phyloP scores from a whole-genome alignment of 2,329 filamentous ascomycete species.

The Diaporthe batatas region DNA sequence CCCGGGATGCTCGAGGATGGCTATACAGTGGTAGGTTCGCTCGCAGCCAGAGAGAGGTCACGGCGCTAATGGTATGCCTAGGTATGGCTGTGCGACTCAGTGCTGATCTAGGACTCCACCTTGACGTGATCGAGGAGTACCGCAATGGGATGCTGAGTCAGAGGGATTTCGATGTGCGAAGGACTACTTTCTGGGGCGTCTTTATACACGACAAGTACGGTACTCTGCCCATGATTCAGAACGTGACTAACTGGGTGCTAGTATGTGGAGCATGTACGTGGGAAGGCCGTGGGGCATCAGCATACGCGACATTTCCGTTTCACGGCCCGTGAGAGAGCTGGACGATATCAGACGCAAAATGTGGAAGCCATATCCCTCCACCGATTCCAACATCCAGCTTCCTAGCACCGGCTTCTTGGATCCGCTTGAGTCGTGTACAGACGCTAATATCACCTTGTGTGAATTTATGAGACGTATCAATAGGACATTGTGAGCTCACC shows the following conservation, averaged over 20 bases:
- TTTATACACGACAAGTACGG: conserved; percentile 22
- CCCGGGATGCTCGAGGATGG: conserved; percentile 59
- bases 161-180: conserved; percentile 17
- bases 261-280: conserved; percentile 24
- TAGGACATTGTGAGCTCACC: background rate
- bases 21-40: conserved; percentile 13
- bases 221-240: background rate
- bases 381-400: background rate
- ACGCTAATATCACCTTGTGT: background rate
- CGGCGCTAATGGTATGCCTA: background rate
- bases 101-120: conserved; percentile 1
- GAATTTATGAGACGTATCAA: conserved; percentile 13
- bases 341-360: conserved; percentile 8
- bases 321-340: conserved; percentile 1
- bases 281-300: conserved; percentile 15
- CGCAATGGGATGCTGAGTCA: conserved; percentile 11
- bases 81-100: conserved; percentile 15
- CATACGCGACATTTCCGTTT: conserved; percentile 13
- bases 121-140: conserved; percentile 17
- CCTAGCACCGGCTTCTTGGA: background rate
- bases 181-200: conserved; percentile 4
- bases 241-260: background rate
- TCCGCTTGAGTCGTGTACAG: conserved; percentile 1
- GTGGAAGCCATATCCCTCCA: background rate
- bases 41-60: fast-evolving